Conservation (phyloP, 352 stramenopile species). For the Globisporangium rhizosaccharum region DNA sequence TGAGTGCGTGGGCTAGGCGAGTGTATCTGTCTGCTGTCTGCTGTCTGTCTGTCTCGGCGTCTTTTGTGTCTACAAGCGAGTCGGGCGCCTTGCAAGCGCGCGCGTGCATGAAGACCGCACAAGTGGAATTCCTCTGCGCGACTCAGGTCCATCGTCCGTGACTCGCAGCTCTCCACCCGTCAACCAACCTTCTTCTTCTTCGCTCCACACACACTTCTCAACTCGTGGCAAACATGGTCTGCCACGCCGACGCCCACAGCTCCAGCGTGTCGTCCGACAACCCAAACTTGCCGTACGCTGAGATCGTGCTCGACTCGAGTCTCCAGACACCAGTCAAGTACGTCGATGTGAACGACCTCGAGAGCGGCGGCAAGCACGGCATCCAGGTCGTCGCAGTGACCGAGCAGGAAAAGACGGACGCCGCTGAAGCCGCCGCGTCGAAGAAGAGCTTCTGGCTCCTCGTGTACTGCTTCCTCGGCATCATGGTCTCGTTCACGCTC, state of each 20-base stretch:
- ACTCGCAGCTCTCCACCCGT: not conserved
- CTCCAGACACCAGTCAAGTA: slow-evolving; percentile 23
- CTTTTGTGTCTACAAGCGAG: not conserved
- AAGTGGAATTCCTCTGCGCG: slow-evolving; percentile 17
- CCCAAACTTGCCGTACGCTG: slow-evolving; percentile 43
- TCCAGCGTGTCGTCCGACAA: slow-evolving; percentile 20
- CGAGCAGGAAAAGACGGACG: not conserved
- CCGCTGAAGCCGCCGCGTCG: slow-evolving; percentile 9
- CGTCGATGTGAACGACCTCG: slow-evolving; percentile 22
- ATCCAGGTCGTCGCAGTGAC: slow-evolving; percentile 8
- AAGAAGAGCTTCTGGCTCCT: slow-evolving; percentile 59
- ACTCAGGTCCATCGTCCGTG: slow-evolving; percentile 4
- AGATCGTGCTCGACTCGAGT: slow-evolving; percentile 40
- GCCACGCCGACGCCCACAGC: slow-evolving; percentile 31
- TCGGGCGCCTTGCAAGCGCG: not conserved
- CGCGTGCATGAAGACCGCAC: slow-evolving; percentile 6
- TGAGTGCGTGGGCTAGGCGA: not conserved
- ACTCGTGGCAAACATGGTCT: slow-evolving; percentile 6
- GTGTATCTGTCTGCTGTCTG: too few species aligned
- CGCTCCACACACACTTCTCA: too few species aligned
- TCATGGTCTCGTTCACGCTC: slow-evolving; percentile 82
- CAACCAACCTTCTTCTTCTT: too few species aligned
- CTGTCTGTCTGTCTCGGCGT: not conserved
- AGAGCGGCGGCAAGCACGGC: slow-evolving; percentile 21
- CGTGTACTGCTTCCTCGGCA: slow-evolving; percentile 72